Evolutionary conservation across 108 stramenopile species (phyloP).

Genomic region (Schizochytrium sp.): DNA sequence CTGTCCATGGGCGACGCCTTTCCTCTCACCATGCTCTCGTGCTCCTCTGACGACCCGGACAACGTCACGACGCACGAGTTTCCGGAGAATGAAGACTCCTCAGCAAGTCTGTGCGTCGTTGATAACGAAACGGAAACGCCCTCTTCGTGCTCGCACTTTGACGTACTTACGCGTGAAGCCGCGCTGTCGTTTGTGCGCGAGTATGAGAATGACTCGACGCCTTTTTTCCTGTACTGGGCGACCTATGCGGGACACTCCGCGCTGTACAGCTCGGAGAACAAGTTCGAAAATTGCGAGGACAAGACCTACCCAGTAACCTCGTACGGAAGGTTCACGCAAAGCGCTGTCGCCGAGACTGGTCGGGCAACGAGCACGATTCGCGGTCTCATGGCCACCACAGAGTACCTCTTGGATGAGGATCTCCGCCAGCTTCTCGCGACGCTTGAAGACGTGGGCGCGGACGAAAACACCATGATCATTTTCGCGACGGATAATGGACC

Average conservation of each 20-base stretch:
- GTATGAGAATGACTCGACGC: neutral
- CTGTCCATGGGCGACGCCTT: neutral
- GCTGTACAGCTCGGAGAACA: neutral
- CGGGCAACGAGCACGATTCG: neutral
- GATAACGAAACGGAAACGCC: neutral
- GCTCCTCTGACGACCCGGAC: neutral
- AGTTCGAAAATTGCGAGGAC: neutral
- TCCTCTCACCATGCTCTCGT: neutral
- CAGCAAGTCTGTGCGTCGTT: neutral
- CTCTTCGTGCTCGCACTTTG: neutral
- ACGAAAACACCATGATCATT: neutral
- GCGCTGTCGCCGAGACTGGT: neutral
- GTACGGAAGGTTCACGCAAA: neutral
- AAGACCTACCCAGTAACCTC: neutral
- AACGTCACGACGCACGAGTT: neutral
- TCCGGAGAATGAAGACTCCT: neutral
- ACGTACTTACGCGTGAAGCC: neutral
- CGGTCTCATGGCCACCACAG: neutral
- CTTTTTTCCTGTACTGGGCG: conserved; percentile 16
- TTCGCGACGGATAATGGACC: conserved; percentile 8
- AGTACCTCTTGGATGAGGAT: neutral
- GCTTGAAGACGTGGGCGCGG: neutral
- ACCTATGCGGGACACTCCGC: neutral
- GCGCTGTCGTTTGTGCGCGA: neutral
- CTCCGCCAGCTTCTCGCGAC: neutral